These are phyloP conservation scores for Pelargonium australe DNA, from an alignment of 441 rosid genomes.

Conservation along the genomic window DNA sequence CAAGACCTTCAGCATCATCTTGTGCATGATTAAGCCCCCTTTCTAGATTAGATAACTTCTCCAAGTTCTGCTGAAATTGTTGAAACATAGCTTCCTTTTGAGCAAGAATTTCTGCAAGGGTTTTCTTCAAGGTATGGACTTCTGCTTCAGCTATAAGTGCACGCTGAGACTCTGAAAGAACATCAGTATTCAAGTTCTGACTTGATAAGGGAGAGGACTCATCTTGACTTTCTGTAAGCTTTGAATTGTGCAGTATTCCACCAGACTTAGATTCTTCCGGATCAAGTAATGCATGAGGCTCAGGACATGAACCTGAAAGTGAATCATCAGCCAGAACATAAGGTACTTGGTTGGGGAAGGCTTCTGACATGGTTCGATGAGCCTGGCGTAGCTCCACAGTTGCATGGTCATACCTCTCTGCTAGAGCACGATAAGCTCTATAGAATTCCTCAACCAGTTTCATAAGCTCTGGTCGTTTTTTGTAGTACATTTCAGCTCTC, in stretches of 20 bases:
- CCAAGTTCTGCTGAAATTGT: constrained; percentile 43
- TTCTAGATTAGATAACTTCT: constrained; percentile 43
- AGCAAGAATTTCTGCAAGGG: constrained; percentile 42
- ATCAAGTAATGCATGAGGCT: constrained; percentile 34
- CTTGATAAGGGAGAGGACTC: neutral
- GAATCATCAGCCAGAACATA: constrained; percentile 40
- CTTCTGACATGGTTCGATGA: constrained; percentile 58
- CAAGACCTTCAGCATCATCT: constrained; percentile 41
- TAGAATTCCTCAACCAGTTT: constrained; percentile 69
- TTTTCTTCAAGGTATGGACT: constrained; percentile 38
- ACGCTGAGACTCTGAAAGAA: constrained; percentile 27
- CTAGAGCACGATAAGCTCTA: constrained; percentile 71
- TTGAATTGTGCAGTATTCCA: constrained; percentile 16
- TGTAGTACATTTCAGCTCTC: constrained; percentile 75
- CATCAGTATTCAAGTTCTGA: constrained; percentile 21
- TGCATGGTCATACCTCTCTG: constrained; percentile 73
- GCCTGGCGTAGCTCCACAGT: constrained; percentile 61
- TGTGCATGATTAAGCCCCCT: constrained; percentile 39
- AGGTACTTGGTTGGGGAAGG: constrained; percentile 59
- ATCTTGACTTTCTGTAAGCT: constrained; percentile 12
- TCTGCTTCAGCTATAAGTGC: constrained; percentile 40
- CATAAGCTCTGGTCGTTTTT: constrained; percentile 76
- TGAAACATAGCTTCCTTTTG: constrained; percentile 48
- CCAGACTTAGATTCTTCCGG: constrained; percentile 32
- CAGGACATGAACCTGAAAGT: constrained; percentile 28